Evolutionary conservation across 768 basidiomycete species (phyloP), one percentile per base, ranked within the genome.

Genomic region (Tylopilus balloui): DNA sequence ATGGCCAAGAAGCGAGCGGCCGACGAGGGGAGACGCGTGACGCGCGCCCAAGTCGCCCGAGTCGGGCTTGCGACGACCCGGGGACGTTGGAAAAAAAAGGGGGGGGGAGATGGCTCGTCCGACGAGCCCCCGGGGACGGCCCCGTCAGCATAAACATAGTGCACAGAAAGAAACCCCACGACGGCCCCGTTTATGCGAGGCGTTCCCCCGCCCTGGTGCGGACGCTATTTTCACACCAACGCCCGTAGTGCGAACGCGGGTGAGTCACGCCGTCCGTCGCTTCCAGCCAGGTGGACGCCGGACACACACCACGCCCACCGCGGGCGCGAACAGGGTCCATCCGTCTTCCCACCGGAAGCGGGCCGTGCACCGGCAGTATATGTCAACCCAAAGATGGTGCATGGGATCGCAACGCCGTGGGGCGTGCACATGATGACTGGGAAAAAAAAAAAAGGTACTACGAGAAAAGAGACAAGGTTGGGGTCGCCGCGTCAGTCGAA

Each of bases 281-380:
- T 3, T 52, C 19, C 4, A 67, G 12, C 45, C 31, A 48, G 7
- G 47, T 40, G 3, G 51, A 32, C 8, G 41, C 43, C 2, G 66
- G 38, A 43, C 53, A 54, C 53, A 54, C 23, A 49, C 0, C 3
- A 56, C 19, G 6, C 66, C 65, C n/a, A 35, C 37, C 10, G 13
- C 25, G 14, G 67, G 53, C 6, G 62, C 67, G 1, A 63, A 32
- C n/a, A 45, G 39, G 3, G 58, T 62, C 55, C 54, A 63, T 6
- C 38, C 50, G 28, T 67, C 67, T 34, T 69, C 65, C 67, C 65
- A 67, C 60, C 67, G 63, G 17, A 65, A 65, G 15, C 41, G 40
- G 4, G 45, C 27, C 42, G 46, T 61, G 32, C 52, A 42, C 52
- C 52, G 52, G 24, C 62, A 57, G 43, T 61, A 61, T 4, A 14